Conservation (phyloP, 345 rosid species). For the Odontarrhena argentea region DNA sequence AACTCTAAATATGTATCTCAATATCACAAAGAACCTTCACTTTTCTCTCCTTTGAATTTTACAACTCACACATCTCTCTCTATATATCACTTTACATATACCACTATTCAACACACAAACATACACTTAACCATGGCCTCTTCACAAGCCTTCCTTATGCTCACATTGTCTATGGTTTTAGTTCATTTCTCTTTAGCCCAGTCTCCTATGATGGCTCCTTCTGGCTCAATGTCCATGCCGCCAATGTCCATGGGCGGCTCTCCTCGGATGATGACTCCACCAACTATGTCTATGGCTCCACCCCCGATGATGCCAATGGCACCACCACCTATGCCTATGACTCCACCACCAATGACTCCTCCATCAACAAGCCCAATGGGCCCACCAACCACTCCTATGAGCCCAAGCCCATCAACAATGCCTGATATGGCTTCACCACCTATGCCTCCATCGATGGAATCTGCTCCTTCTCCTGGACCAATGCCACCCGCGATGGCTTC, state of each 20-base stretch:
- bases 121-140: conserved; percentile 32
- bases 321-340: conserved; percentile 36
- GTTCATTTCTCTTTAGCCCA: conserved; percentile 36
- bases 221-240: conserved; percentile 42
- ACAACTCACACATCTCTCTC: conserved; percentile 11
- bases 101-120: conserved; percentile 22
- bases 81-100: conserved; percentile 36
- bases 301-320: conserved; percentile 36
- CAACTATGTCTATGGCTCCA: conserved; percentile 36
- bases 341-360: conserved; percentile 39
- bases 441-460: conserved; percentile 30
- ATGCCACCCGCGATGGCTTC: conserved; percentile 32
- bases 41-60: conserved; percentile 29
- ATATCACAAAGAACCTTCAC: conserved; percentile 32
- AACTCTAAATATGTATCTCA: conserved; percentile 18
- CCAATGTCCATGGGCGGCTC: conserved; percentile 32
- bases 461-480: conserved; percentile 33
- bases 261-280: conserved; percentile 20
- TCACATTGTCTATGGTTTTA: conserved; percentile 37
- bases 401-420: conserved; percentile 14
- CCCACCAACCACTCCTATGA: conserved; percentile 4
- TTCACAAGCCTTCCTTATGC: conserved; percentile 31
- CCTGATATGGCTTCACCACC: conserved; percentile 39
- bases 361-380: conserved; percentile 36
- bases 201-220: conserved; percentile 44